Percentiles rank a stretch among this genome's conserved stretches.
Evolutionary conservation across 106 monocot genomes (phyloP).

Genomic region (Dendrobium chrysotoxum): DNA sequence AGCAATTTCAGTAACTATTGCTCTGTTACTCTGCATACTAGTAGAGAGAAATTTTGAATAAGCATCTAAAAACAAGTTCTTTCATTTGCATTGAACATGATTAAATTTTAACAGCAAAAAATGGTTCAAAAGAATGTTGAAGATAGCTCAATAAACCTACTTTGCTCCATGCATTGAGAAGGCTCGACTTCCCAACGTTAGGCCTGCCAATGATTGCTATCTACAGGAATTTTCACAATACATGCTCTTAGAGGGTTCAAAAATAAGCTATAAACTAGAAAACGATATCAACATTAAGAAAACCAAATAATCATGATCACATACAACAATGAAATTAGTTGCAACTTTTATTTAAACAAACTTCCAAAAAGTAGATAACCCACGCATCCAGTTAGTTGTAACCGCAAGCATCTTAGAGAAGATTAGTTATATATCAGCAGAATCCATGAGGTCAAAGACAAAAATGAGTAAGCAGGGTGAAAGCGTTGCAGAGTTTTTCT

Average conservation of each 20-base stretch:
- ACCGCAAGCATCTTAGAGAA: too few species aligned
- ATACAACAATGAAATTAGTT: neutral
- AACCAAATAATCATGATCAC: neutral
- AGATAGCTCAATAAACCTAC: conserved; percentile 36
- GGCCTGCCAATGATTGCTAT: conserved; percentile 91
- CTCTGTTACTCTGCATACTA: conserved; percentile 97
- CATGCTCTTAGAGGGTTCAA: neutral
- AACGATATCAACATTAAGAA: neutral
- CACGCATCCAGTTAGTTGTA: too few species aligned
- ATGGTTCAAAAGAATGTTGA: neutral
- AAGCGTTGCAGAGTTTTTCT: too few species aligned
- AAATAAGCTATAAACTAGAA: neutral
- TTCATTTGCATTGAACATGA: neutral
- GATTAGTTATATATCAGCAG: too few species aligned
- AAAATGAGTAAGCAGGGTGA: too few species aligned
- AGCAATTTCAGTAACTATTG: conserved; percentile 95
- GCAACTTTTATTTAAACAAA: neutral
- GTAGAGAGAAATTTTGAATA: conserved; percentile 8
- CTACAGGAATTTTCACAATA: conserved; percentile 32
- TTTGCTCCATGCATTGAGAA: conserved; percentile 98
- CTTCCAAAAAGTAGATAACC: too few species aligned
- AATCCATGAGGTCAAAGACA: too few species aligned
- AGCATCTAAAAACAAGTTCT: neutral
- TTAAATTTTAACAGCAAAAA: neutral
- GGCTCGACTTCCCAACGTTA: conserved; percentile 97